Base-by-base conservation (phyloP, 2,329 filamentous ascomycete species). In the Gyromitra esculenta region DNA sequence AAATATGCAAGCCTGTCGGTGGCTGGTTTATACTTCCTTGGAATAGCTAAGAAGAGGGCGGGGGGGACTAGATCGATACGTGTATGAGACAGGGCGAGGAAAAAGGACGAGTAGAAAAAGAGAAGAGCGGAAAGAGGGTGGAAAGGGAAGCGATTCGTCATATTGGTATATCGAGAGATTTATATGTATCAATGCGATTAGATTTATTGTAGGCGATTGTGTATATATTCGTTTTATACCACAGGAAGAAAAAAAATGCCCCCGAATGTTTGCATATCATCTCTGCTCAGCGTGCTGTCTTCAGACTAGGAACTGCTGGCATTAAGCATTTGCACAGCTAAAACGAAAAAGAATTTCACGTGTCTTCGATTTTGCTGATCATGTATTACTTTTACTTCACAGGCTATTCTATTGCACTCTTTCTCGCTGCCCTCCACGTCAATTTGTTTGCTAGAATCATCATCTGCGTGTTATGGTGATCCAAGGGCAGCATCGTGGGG, bases 181-280 rank as follows among this genome's bases (percentile, higher is more conserved):
- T n/a, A 15, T 48, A 45, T 39, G 52, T 52, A 18, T 50, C 62
- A 52, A 67, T 67, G 37, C 37, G 21, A 56, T 54, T n/a, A 35
- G 11, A 35, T 48, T 65, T 31, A 52, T 25, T 25, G 62, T 39
- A 41, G 54, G 35, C 52, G 18, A 37, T 64, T 25, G 45, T 65
- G 62, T 54, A 21, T 66, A 66, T 54, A 65, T n/a, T 54, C 25
- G 21, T 54, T 39, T 66, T 54, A 39, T 66, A 54, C 18, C 31
- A 35, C 18, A 39, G 18, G 31, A 54, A 15, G 15, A 39, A 41
- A 66, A 9, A 52, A 52, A 15, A 15, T 11, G 45, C 15, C 9
- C 21, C n/a, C 15, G 5, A 25, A 41, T 31, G 45, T 37, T 5
- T 57, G 21, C 4, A 21, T 8, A 68, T 59, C 37, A 31, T 11